These are phyloP conservation scores for Macroventuria anomochaeta DNA, from an alignment of 2,329 filamentous ascomycete species.

Conservation along the genomic window DNA sequence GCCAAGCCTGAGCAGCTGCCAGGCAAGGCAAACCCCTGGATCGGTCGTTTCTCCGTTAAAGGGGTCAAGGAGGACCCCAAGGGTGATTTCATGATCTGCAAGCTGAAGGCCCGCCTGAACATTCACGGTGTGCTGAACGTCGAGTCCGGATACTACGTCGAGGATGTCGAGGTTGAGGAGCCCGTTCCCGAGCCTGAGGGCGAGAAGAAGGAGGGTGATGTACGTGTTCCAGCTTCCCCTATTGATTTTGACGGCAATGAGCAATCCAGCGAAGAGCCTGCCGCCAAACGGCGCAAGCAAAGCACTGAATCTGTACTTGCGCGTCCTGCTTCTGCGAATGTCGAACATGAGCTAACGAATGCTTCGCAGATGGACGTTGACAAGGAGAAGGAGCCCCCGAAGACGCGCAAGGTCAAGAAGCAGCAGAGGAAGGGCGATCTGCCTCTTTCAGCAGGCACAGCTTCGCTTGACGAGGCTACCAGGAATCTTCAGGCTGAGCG, in stretches of 20 bases:
- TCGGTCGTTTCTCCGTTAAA: conserved; percentile 97
- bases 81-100: conserved; percentile 99
- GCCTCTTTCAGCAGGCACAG: conserved; percentile 82
- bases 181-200: conserved; percentile 76
- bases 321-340: conserved; percentile 35
- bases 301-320: conserved; percentile 32
- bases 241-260: conserved; percentile 30
- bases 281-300: conserved; percentile 44
- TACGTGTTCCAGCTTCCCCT: conserved; percentile 59
- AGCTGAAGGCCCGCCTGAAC: conserved; percentile 96
- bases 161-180: conserved; percentile 97
- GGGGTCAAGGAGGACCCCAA: conserved; percentile 91
- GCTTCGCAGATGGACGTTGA: conserved; percentile 50
- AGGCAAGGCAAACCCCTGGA: conserved; percentile 91
- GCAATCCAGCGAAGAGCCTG: conserved; percentile 31
- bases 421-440: conserved; percentile 97
- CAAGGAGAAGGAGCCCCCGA: conserved; percentile 61
- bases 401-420: conserved; percentile 98
- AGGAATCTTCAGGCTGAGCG: conserved; percentile 77
- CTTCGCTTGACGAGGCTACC: conserved; percentile 72
- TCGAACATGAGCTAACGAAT: conserved; percentile 37
- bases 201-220: conserved; percentile 70
- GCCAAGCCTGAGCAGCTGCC: conserved; percentile 85
- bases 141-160: conserved; percentile 96
- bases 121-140: conserved; percentile 96